A percentile compares a stretch with the other conserved stretches of the same genome.
Conservation (phyloP, 495 filamentous ascomycete genomes). For the Aspergillus nanangensis region DNA sequence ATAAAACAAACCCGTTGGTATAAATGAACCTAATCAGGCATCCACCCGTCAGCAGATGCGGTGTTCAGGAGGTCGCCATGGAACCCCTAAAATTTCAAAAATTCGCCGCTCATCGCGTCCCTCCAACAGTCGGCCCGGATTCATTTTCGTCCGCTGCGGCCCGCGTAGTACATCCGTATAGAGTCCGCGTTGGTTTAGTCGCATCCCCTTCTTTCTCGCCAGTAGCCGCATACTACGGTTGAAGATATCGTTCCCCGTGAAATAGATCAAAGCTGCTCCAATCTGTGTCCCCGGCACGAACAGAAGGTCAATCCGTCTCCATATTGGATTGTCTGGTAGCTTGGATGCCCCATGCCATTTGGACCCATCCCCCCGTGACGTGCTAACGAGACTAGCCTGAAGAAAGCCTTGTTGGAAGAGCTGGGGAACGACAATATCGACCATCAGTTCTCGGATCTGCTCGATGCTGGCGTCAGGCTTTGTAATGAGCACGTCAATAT, state of each 20-base stretch:
- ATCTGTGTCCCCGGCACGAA: conserved; percentile 77
- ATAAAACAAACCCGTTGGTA: not conserved
- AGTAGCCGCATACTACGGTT: conserved; percentile 84
- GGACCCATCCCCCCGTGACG: conserved; percentile 43
- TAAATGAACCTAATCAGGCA: not conserved
- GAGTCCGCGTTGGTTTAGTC: conserved; percentile 80
- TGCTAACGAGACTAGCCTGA: conserved; percentile 45
- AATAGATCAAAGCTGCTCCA: conserved; percentile 90
- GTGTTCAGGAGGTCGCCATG: conserved; percentile 80
- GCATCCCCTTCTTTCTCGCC: conserved; percentile 78
- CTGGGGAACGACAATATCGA: conserved; percentile 56
- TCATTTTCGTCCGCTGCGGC: conserved; percentile 55
- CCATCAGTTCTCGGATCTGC: conserved; percentile 59
- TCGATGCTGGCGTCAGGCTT: conserved; percentile 54
- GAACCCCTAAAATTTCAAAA: conserved; percentile 80
- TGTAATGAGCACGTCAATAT: conserved; percentile 86
- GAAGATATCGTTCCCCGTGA: conserved; percentile 96
- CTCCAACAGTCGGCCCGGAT: conserved; percentile 70
- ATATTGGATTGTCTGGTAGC: conserved; percentile 51
- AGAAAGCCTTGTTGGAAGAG: conserved; percentile 62
- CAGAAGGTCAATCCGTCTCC: conserved; percentile 84
- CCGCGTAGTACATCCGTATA: conserved; percentile 71
- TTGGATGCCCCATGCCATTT: conserved; percentile 90
- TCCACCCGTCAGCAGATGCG: conserved; percentile 59
- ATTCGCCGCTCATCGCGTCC: conserved; percentile 75